Evolutionary conservation across 306 rosid genomes (phyloP).

Genomic region (Myrica gale): DNA sequence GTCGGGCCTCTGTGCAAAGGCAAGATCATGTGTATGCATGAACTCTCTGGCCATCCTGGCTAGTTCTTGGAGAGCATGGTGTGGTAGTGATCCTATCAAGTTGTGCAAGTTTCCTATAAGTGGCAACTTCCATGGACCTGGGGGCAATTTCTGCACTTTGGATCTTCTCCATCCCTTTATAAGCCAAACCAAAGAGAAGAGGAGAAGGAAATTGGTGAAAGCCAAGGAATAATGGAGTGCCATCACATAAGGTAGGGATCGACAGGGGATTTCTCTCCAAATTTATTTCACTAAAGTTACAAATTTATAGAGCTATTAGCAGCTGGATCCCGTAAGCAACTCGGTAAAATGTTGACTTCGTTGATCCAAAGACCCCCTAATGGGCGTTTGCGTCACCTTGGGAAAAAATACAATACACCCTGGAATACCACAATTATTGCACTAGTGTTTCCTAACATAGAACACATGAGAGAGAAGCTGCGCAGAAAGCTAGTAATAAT

Average conservation of each 20-base stretch:
- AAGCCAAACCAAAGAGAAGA: not conserved
- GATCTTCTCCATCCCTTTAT: not conserved
- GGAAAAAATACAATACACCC: not conserved
- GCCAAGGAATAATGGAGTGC: not conserved
- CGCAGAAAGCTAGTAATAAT: no score
- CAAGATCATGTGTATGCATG: slow-evolving; percentile 42
- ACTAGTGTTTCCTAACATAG: no score
- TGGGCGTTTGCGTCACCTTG: no score
- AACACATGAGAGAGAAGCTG: no score
- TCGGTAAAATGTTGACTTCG: no score
- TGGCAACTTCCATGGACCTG: slow-evolving; percentile 32
- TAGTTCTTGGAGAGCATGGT: slow-evolving; percentile 23
- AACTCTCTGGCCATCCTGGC: slow-evolving; percentile 42
- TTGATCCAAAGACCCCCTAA: no score
- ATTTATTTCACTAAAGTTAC: not conserved
- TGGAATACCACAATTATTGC: not conserved
- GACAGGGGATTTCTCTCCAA: not conserved
- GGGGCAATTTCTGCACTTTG: slow-evolving; percentile 7
- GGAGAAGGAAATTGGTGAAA: not conserved
- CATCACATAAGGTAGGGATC: not conserved
- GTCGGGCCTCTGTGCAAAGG: slow-evolving; percentile 36
- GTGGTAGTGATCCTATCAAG: slow-evolving; percentile 21
- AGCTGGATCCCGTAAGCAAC: no score
- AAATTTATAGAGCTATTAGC: no score
- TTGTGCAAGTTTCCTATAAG: slow-evolving; percentile 32